phyloP scores from a whole-genome alignment of 495 filamentous ascomycete species.

The Penicillium diatomitis region DNA sequence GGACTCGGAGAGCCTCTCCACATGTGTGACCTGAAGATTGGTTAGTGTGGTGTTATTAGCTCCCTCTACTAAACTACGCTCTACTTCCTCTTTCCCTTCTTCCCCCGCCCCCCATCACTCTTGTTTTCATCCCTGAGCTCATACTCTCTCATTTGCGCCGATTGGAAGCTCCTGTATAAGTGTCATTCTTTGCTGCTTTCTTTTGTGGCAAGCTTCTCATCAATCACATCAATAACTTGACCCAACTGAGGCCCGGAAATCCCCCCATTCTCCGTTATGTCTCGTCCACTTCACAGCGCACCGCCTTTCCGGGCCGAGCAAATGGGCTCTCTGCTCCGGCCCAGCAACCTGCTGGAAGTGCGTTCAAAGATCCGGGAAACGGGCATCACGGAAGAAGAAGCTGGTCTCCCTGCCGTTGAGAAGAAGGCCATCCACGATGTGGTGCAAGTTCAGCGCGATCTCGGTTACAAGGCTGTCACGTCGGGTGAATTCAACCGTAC shows the following conservation, averaged over 20 bases:
- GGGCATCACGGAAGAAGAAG: conserved; percentile 28
- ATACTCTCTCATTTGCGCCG: neutral
- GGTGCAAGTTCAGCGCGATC: conserved; percentile 50
- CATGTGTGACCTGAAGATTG: too few species aligned
- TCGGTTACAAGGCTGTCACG: conserved; percentile 54
- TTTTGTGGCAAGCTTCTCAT: neutral
- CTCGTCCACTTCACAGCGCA: conserved; percentile 15
- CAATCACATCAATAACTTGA: neutral
- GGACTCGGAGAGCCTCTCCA: too few species aligned
- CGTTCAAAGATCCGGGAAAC: conserved; percentile 41
- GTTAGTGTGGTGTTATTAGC: too few species aligned
- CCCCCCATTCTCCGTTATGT: conserved; percentile 7
- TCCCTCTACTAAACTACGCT: neutral
- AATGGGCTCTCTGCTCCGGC: conserved; percentile 60
- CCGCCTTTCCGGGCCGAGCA: conserved; percentile 68
- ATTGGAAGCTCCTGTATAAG: neutral
- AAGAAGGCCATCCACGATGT: conserved; percentile 50
- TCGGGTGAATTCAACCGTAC: conserved; percentile 57
- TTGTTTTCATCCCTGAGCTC: neutral
- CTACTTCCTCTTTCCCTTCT: conserved; percentile 1
- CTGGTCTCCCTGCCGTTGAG: conserved; percentile 39
- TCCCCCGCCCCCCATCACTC: neutral
- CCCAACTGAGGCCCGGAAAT: neutral
- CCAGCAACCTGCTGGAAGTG: conserved; percentile 49
- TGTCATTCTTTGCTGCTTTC: neutral